Evolutionary conservation across 495 filamentous ascomycete species (phyloP).

Genomic region (Neurospora intermedia): DNA sequence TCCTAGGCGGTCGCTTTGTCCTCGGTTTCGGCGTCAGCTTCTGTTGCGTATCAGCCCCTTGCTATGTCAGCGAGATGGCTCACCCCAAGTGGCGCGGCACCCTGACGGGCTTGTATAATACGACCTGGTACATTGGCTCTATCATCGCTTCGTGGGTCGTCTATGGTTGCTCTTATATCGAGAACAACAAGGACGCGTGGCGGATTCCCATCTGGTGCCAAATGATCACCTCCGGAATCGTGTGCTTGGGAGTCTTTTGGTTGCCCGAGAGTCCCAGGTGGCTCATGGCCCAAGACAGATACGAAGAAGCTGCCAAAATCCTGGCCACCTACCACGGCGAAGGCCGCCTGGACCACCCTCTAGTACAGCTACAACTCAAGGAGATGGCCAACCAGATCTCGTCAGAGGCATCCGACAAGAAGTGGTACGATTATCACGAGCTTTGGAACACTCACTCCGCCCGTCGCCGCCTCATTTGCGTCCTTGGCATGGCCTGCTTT

Average conservation of each 20-base stretch:
- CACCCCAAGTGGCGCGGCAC: constrained; percentile 62
- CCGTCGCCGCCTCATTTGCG: constrained; percentile 50
- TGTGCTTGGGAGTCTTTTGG: constrained; percentile 22
- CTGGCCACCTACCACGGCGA: constrained; percentile 47
- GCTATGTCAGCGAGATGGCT: constrained; percentile 64
- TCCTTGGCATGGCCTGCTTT: constrained; percentile 54
- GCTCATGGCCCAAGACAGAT: constrained; percentile 29
- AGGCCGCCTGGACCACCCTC: constrained; percentile 25
- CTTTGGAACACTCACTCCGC: constrained; percentile 48
- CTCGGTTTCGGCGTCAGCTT: constrained; percentile 66
- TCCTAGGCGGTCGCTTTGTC: constrained; percentile 67
- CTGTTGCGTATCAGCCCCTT: constrained; percentile 56
- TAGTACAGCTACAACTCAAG: constrained; percentile 49
- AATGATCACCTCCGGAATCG: constrained; percentile 24
- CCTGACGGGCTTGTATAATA: constrained; percentile 34
- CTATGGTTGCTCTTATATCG: constrained; percentile 17
- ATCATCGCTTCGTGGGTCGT: constrained; percentile 23
- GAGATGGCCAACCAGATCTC: constrained; percentile 49
- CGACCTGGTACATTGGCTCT: constrained; percentile 24
- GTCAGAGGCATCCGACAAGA: constrained; percentile 46
- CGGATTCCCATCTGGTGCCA: constrained; percentile 28
- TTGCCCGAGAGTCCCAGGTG: constrained; percentile 30
- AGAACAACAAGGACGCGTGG: constrained; percentile 16
- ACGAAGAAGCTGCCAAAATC: constrained; percentile 41
- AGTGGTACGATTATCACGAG: constrained; percentile 57